phyloP scores from a whole-genome alignment of 306 rosid genomes.

The Echinosophora koreensis region DNA sequence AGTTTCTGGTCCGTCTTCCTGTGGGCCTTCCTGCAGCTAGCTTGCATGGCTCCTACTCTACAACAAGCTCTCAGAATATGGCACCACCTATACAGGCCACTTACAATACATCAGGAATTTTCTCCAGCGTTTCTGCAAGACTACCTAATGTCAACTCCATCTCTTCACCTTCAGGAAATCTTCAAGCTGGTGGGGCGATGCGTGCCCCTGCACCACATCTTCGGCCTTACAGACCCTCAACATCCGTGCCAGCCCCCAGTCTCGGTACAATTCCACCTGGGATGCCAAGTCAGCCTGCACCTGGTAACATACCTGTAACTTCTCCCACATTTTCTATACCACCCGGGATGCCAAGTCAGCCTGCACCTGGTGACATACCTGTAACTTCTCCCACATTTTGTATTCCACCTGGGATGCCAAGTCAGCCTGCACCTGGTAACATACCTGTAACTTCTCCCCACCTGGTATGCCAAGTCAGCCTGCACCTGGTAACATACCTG shows the following conservation, averaged over 20 bases:
- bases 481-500: no score
- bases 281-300: constrained; percentile 55
- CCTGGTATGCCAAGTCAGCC: no score
- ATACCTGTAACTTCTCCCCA: no score
- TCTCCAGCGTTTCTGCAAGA: constrained; percentile 54
- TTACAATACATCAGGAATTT: constrained; percentile 45
- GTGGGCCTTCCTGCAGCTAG: constrained; percentile 48
- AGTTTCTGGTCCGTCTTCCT: constrained; percentile 44
- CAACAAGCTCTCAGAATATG: constrained; percentile 43
- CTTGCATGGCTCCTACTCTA: constrained; percentile 38
- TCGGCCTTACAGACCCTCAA: constrained; percentile 63
- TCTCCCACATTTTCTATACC: constrained; percentile 32
- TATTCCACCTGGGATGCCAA: neutral
- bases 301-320: constrained; percentile 43
- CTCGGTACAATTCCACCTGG: constrained; percentile 40
- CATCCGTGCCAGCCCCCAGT: constrained; percentile 45
- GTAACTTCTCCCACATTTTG: neutral
- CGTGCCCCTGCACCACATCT: constrained; percentile 89
- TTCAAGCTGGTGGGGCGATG: constrained; percentile 58
- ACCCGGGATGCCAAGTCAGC: neutral
- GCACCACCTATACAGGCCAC: constrained; percentile 48
- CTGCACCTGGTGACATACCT: constrained; percentile 47
- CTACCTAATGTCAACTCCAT: constrained; percentile 56
- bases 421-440: no score
- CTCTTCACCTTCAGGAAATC: constrained; percentile 52